Percentiles rank a stretch among this genome's conserved stretches.
Evolutionary conservation across 2,329 filamentous ascomycete genomes (phyloP).

Genomic region (Fulvia fulva): DNA sequence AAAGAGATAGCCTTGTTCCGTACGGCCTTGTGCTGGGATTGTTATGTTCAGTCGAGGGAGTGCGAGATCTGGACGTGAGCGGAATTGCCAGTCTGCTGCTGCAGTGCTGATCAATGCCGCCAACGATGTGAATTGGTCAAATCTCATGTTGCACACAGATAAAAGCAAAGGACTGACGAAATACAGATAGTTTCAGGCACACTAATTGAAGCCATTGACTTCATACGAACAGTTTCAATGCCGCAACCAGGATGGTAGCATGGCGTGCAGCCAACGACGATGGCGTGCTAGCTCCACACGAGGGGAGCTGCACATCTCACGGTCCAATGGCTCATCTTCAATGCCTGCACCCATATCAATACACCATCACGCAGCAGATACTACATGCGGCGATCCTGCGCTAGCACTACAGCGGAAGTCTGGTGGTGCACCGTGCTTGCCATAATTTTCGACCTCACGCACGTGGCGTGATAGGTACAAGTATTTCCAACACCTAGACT

Average conservation of each 20-base stretch:
- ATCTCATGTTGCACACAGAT: not conserved
- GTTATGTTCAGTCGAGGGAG: constrained; percentile 46
- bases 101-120: constrained; percentile 27
- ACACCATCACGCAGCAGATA: not conserved
- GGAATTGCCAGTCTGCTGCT: constrained; percentile 48
- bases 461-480: not conserved
- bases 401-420: not conserved
- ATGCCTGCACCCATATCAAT: not conserved
- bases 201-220: not conserved
- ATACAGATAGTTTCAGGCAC: not conserved
- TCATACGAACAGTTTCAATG: not conserved
- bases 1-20: constrained; percentile 46
- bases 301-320: not conserved
- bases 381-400: not conserved
- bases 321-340: not conserved
- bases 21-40: constrained; percentile 39
- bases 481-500: not conserved
- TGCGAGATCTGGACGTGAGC: constrained; percentile 44
- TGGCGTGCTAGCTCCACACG: constrained; percentile 3
- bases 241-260: not conserved
- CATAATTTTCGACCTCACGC: not conserved
- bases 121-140: constrained; percentile 33
- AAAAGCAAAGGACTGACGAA: not conserved
- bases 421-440: not conserved
- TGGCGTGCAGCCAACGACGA: not conserved